Conservation (phyloP, 495 filamentous ascomycete species). For the Choiromyces venosus region DNA sequence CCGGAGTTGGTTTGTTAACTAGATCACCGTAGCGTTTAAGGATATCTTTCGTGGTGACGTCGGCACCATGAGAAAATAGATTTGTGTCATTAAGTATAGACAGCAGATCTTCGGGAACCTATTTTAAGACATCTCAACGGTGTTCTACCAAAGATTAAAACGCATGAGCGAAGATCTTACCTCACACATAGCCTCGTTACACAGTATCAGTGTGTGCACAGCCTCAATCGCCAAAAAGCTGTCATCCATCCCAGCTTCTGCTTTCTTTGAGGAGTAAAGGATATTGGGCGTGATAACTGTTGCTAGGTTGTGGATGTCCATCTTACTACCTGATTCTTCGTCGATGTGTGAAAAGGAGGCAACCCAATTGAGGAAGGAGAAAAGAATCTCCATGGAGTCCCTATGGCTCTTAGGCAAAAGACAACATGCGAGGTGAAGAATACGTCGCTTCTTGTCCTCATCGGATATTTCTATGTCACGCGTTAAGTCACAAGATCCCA, state of each 20-base stretch:
- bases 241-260: conserved; percentile 63
- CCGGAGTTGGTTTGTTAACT: conserved; percentile 54
- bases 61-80: conserved; percentile 71
- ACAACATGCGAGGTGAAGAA: conserved; percentile 89
- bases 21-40: conserved; percentile 82
- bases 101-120: conserved; percentile 91
- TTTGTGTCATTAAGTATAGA: conserved; percentile 74
- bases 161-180: conserved; percentile 52
- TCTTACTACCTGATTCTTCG: conserved; percentile 86
- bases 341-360: conserved; percentile 96
- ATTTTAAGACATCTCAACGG: conserved; percentile 10
- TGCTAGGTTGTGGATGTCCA: conserved; percentile 97
- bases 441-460: conserved; percentile 70
- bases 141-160: not conserved
- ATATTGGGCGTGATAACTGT: conserved; percentile 99
- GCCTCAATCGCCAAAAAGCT: conserved; percentile 91
- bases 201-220: conserved; percentile 79
- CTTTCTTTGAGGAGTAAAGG: conserved; percentile 63
- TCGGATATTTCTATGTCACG: conserved; percentile 64
- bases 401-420: conserved; percentile 86
- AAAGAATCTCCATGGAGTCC: conserved; percentile 90
- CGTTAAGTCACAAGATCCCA: not conserved
- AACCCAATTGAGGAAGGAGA: conserved; percentile 95
- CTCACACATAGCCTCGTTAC: conserved; percentile 93
- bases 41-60: conserved; percentile 96